phyloP scores from a whole-genome alignment of 1,284 basidiomycete genomes.

The Papiliotrema fonsecae region DNA sequence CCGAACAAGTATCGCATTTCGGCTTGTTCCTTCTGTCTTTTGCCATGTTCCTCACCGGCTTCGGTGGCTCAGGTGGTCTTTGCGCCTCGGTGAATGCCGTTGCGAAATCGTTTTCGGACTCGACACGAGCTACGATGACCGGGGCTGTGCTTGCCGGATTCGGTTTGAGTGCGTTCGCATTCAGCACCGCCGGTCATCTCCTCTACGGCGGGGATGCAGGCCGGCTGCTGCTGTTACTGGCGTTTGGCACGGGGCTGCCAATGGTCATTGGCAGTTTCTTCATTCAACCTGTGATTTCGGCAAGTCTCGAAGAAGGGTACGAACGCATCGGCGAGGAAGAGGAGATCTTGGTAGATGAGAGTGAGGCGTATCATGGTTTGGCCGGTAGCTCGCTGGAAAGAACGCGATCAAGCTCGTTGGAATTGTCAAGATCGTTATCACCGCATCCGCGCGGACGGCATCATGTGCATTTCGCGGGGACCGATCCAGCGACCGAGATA shows the following conservation, averaged over 20 bases:
- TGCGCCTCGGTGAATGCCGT: slow-evolving; percentile 44
- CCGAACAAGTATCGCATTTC: slow-evolving; percentile 12
- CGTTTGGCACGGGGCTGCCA: slow-evolving; percentile 63
- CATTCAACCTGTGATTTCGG: slow-evolving; percentile 57
- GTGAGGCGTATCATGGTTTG: slow-evolving; percentile 7
- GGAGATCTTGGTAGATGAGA: slow-evolving; percentile 13
- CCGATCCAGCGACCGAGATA: slow-evolving; percentile 2
- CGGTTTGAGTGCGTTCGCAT: slow-evolving; percentile 75
- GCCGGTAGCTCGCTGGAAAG: not conserved
- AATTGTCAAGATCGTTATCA: slow-evolving; percentile 28
- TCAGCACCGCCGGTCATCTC: slow-evolving; percentile 62
- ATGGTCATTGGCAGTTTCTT: slow-evolving; percentile 64
- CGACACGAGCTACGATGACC: slow-evolving; percentile 60
- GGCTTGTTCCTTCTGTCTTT: slow-evolving; percentile 31
- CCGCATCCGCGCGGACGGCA: slow-evolving; percentile 12
- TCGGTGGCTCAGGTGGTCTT: slow-evolving; percentile 43
- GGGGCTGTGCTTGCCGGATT: slow-evolving; percentile 75
- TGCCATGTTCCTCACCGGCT: slow-evolving; percentile 43
- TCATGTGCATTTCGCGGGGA: not conserved
- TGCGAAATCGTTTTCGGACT: slow-evolving; percentile 46
- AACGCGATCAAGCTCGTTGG: slow-evolving; percentile 22
- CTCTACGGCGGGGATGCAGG: slow-evolving; percentile 67
- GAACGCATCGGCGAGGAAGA: slow-evolving; percentile 14
- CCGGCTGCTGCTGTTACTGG: slow-evolving; percentile 63
- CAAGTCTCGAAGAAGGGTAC: slow-evolving; percentile 17